Conservation (phyloP, 202 grass and related monocot genomes). For the Eragrostis tef region DNA sequence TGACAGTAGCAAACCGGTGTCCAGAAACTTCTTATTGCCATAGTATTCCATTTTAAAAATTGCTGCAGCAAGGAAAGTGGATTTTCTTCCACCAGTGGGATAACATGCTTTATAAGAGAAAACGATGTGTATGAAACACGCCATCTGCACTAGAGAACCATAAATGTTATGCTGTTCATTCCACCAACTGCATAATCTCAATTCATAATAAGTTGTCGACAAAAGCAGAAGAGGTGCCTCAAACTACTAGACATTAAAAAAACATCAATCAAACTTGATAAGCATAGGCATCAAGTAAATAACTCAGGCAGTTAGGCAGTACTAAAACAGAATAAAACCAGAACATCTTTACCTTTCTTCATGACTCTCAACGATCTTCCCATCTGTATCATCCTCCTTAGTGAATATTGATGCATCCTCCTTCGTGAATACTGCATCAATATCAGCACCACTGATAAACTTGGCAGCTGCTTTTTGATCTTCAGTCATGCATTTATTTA, state of each 20-base stretch:
- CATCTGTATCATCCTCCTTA: not conserved
- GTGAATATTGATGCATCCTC: not conserved
- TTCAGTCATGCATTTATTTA: slow-evolving; percentile 45
- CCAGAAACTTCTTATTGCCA: slow-evolving; percentile 34
- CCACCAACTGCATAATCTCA: not conserved
- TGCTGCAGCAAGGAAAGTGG: not conserved
- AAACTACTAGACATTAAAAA: not conserved
- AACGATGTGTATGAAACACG: slow-evolving; percentile 10
- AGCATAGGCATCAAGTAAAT: not conserved
- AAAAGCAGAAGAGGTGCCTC: not conserved
- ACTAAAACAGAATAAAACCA: not conserved
- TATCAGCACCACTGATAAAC: slow-evolving; percentile 43
- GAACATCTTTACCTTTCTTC: slow-evolving; percentile 14
- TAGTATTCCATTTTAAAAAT: no score
- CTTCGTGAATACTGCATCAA: slow-evolving; percentile 39
- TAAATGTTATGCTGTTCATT: slow-evolving; percentile 7
- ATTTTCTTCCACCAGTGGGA: not conserved
- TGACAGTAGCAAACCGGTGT: slow-evolving; percentile 22
- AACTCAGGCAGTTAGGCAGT: not conserved
- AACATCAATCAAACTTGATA: not conserved
- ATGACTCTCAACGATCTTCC: not conserved
- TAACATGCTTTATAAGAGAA: not conserved
- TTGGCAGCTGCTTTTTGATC: slow-evolving; percentile 26
- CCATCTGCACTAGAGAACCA: not conserved
- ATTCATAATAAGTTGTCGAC: not conserved